phyloP scores from a whole-genome alignment of 176 grass and related monocot species.

The Triticum urartu region DNA sequence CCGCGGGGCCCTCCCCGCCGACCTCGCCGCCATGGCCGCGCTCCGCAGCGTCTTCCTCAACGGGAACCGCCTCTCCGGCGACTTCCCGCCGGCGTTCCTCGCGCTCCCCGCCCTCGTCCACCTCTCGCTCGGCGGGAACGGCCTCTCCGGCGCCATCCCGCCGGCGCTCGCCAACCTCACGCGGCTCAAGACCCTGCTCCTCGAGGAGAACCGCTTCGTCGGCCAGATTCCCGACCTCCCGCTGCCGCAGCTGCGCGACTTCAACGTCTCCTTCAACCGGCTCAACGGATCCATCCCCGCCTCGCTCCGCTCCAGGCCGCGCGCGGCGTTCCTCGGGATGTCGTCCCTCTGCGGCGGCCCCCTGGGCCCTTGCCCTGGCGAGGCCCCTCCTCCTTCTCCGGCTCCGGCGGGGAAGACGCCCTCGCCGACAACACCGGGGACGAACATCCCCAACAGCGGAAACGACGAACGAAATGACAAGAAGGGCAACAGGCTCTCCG shows the following conservation, averaged over 20 bases:
- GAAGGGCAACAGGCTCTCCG: slow-evolving; percentile 52
- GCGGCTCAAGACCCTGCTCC: slow-evolving; percentile 38
- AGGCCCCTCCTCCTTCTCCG: slow-evolving; percentile 43
- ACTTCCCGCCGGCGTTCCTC: slow-evolving; percentile 40
- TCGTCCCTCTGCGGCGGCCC: slow-evolving; percentile 50
- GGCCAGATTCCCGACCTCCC: slow-evolving; percentile 50
- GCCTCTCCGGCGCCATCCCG: slow-evolving; percentile 38
- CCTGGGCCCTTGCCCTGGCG: slow-evolving; percentile 47
- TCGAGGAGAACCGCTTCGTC: slow-evolving; percentile 50
- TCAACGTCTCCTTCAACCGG: slow-evolving; percentile 71
- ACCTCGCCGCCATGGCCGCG: slow-evolving; percentile 22
- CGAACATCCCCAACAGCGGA: background rate
- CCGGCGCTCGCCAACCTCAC: slow-evolving; percentile 41
- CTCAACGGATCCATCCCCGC: slow-evolving; percentile 60
- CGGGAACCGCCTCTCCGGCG: slow-evolving; percentile 51
- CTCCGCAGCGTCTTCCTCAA: slow-evolving; percentile 60
- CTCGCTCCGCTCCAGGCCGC: slow-evolving; percentile 35
- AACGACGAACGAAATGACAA: background rate
- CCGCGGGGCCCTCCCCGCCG: slow-evolving; percentile 34
- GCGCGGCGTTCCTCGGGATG: slow-evolving; percentile 45
- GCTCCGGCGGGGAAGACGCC: slow-evolving; percentile 25
- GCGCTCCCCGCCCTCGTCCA: slow-evolving; percentile 32
- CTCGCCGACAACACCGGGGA: background rate
- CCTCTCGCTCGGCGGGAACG: slow-evolving; percentile 49
- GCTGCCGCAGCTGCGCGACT: slow-evolving; percentile 30